phyloP scores from a whole-genome alignment of 495 filamentous ascomycete species.

The Copromyces sp. region DNA sequence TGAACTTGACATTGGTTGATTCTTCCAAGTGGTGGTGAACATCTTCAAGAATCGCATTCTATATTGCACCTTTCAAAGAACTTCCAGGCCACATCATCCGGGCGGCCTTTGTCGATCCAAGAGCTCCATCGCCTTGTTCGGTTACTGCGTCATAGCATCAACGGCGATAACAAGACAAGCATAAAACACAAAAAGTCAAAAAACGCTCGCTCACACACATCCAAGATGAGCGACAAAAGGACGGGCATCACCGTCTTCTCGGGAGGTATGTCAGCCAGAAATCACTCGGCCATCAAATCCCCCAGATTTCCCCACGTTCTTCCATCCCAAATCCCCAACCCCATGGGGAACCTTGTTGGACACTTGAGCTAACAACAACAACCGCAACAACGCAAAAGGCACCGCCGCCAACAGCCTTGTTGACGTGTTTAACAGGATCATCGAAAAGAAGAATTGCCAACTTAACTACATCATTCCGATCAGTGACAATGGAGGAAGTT shows the following conservation, averaged over 20 bases:
- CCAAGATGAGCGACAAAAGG: background rate
- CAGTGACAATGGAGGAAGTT: slow-evolving; percentile 88
- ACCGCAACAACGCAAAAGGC: slow-evolving; percentile 40
- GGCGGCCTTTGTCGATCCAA: background rate
- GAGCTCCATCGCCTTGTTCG: background rate
- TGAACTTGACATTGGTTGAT: background rate
- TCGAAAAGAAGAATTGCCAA: slow-evolving; percentile 56
- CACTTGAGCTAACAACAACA: background rate
- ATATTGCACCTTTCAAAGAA: background rate
- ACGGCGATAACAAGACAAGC: slow-evolving; percentile 1
- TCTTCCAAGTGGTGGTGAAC: background rate
- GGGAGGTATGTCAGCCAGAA: slow-evolving; percentile 11
- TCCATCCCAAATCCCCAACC: background rate
- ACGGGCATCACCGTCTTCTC: slow-evolving; percentile 22
- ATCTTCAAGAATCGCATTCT: background rate
- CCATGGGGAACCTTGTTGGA: background rate
- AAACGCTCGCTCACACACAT: background rate
- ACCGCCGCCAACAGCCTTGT: slow-evolving; percentile 91
- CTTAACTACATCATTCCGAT: slow-evolving; percentile 87
- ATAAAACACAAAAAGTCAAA: background rate
- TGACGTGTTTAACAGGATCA: slow-evolving; percentile 72
- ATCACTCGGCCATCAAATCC: background rate
- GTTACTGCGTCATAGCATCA: background rate
- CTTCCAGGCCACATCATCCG: background rate
- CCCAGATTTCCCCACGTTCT: background rate